These are phyloP conservation scores for Fusarium abutilonis DNA, from an alignment of 2,329 filamentous ascomycete genomes.

Conservation along the genomic window DNA sequence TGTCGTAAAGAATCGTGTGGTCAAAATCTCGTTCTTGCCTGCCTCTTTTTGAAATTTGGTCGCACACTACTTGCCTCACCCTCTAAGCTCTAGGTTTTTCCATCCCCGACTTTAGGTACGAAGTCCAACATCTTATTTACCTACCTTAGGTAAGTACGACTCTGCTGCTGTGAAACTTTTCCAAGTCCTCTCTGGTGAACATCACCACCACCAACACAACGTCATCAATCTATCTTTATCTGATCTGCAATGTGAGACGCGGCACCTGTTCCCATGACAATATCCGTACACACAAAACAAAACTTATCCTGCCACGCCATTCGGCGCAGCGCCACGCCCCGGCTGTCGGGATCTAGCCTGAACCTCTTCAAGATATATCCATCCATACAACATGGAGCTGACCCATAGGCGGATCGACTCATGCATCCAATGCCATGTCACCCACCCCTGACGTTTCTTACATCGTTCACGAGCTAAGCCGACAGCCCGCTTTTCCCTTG, in stretches of 20 bases:
- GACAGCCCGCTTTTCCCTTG: conserved; percentile 18
- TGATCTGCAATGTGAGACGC: not conserved
- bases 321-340: not conserved
- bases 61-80: too few relatives aligned
- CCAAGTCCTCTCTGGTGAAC: not conserved
- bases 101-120: conserved; percentile 10
- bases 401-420: conserved; percentile 21
- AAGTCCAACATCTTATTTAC: conserved; percentile 14
- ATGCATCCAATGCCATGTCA: conserved; percentile 27
- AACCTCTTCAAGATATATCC: conserved; percentile 35
- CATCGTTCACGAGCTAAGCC: conserved; percentile 27
- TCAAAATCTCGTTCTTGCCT: not conserved
- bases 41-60: not conserved
- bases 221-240: conserved; percentile 9
- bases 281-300: not conserved
- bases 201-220: conserved; percentile 1
- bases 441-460: conserved; percentile 24
- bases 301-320: not conserved
- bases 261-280: conserved; percentile 1
- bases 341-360: conserved; percentile 37
- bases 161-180: too few relatives aligned
- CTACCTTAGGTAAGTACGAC: too few relatives aligned
- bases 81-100: conserved; percentile 23
- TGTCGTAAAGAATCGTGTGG: not conserved
- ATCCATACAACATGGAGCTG: conserved; percentile 1